Conservation (phyloP, 2,329 filamentous ascomycete genomes). For the Arthrobotrys sinensis region DNA sequence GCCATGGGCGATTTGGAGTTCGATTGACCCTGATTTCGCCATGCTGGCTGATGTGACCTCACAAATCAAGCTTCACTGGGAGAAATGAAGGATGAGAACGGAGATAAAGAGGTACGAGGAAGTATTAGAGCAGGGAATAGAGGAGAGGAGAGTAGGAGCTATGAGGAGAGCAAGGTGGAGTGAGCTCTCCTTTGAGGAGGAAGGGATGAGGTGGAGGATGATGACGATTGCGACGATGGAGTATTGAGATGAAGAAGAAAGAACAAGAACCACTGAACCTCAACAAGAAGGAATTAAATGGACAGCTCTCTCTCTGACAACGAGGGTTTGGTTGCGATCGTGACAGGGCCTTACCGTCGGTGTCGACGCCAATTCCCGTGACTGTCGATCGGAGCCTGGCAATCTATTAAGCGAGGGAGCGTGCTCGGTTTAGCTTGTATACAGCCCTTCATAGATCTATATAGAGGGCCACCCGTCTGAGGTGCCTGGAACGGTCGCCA, state of each 20-base stretch:
- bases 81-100: not conserved
- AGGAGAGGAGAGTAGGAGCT: not conserved
- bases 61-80: not conserved
- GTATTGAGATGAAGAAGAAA: not conserved
- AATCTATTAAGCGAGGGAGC: not conserved
- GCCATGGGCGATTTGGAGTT: conserved; percentile 48
- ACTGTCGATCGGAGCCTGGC: not conserved
- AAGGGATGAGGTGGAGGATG: not conserved
- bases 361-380: conserved; percentile 5
- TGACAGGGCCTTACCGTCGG: not conserved
- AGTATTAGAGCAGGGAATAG: not conserved
- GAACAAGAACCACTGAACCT: not conserved
- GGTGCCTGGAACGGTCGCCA: no score
- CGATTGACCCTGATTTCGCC: conserved; percentile 32
- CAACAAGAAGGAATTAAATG: not conserved
- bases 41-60: not conserved
- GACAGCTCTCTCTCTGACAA: no score
- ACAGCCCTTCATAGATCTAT: no score
- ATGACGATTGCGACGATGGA: not conserved
- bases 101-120: not conserved
- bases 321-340: no score
- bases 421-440: no score
- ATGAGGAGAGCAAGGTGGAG: not conserved
- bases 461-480: no score
- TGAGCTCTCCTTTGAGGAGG: not conserved